These are phyloP conservation scores for Astrephomene gubernaculifera DNA, from an alignment of 139 green algal genomes.

Conservation along the genomic window DNA sequence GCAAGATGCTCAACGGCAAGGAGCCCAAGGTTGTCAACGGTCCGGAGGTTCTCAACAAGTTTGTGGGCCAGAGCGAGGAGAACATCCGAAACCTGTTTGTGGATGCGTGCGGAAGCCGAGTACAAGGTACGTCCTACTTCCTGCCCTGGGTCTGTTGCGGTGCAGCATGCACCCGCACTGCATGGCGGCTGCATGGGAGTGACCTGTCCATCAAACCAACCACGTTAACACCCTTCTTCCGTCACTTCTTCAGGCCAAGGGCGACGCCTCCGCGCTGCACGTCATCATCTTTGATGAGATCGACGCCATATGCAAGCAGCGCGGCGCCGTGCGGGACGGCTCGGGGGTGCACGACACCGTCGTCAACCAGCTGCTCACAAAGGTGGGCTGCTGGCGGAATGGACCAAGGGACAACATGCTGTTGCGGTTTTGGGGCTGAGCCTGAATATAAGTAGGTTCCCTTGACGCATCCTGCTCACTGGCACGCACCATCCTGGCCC, in stretches of 20 bases:
- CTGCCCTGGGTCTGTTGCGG: too few relatives aligned
- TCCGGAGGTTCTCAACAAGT: conserved; percentile 90
- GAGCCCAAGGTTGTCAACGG: conserved; percentile 96
- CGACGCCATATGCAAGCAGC: conserved; percentile 97
- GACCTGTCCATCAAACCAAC: too few relatives aligned
- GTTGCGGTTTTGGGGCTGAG: too few relatives aligned
- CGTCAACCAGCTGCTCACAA: conserved; percentile 99
- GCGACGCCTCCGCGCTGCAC: conserved; percentile 93
- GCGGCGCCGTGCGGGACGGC: conserved; percentile 84
- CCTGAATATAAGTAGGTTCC: too few relatives aligned
- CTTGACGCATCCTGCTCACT: too few relatives aligned
- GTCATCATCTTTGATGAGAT: conserved; percentile 99
- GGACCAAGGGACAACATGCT: too few relatives aligned
- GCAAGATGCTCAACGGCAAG: conserved; percentile 99
- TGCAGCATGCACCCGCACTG: too few relatives aligned
- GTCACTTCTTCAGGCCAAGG: conserved; percentile 45
- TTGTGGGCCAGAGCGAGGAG: conserved; percentile 96
- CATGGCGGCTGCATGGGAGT: too few relatives aligned
- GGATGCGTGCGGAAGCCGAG: conserved; percentile 95
- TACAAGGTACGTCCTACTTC: conserved; percentile 77
- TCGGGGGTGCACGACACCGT: conserved; percentile 96
- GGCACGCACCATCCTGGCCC: too few relatives aligned
- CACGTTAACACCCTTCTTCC: too few relatives aligned
- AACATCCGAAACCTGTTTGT: conserved; percentile 98
- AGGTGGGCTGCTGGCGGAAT: too few relatives aligned